Percentiles rank a stretch among this genome's conserved stretches.
These are phyloP conservation scores for Monascus purpureus DNA, from an alignment of 495 filamentous ascomycete species.

Conservation along the genomic window DNA sequence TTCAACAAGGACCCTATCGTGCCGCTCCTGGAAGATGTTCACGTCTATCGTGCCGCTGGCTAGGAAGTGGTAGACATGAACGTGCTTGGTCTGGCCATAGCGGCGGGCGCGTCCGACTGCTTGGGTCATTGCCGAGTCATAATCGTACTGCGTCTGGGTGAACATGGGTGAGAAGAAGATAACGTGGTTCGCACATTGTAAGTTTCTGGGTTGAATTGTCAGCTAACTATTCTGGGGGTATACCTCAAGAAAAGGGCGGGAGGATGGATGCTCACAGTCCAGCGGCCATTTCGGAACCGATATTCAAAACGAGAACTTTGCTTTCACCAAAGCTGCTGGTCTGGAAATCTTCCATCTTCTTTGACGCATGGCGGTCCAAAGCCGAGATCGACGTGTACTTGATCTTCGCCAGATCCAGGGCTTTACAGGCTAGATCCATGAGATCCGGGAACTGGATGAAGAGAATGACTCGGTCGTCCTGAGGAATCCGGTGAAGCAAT, in stretches of 20 bases:
- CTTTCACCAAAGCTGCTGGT: slow-evolving; percentile 13
- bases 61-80: slow-evolving; percentile 59
- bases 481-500: slow-evolving; percentile 25
- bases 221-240: neutral
- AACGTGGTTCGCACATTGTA: slow-evolving; percentile 63
- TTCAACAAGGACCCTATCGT: slow-evolving; percentile 15
- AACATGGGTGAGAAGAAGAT: slow-evolving; percentile 57
- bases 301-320: slow-evolving; percentile 51
- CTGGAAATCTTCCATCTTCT: slow-evolving; percentile 32
- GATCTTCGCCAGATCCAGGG: slow-evolving; percentile 17
- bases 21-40: slow-evolving; percentile 41
- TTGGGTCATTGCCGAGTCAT: slow-evolving; percentile 49
- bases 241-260: neutral
- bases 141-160: slow-evolving; percentile 39
- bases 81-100: slow-evolving; percentile 50
- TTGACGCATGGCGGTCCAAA: slow-evolving; percentile 10
- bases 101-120: slow-evolving; percentile 56
- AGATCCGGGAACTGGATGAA: slow-evolving; percentile 39
- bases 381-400: slow-evolving; percentile 15
- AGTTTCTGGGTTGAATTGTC: slow-evolving; percentile 37
- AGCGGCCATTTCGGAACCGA: slow-evolving; percentile 48
- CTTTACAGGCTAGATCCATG: slow-evolving; percentile 18
- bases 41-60: slow-evolving; percentile 54
- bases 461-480: slow-evolving; percentile 33
- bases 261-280: slow-evolving; percentile 42